Conservation (phyloP, 768 basidiomycete species). For the Termitomyces sp. region DNA sequence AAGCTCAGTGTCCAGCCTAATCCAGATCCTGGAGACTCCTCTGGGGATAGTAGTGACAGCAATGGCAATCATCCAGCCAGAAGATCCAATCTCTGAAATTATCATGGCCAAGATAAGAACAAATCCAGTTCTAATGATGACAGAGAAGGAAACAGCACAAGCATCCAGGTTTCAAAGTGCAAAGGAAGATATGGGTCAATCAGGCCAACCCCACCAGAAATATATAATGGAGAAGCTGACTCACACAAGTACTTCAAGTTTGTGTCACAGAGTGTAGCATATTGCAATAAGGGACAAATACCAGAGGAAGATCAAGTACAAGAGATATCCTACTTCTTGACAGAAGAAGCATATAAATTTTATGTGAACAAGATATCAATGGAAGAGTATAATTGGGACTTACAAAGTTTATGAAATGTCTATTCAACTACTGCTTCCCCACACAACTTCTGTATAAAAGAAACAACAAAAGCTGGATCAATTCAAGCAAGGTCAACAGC, state of each 20-base stretch:
- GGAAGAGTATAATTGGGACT: neutral
- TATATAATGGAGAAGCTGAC: neutral
- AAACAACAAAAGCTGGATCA: neutral
- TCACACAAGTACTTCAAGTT: neutral
- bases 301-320: neutral
- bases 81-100: too few relatives aligned
- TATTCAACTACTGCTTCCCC: neutral
- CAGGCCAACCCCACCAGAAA: neutral
- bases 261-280: neutral
- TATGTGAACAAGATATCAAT: neutral
- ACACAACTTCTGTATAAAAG: too few relatives aligned
- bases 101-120: too few relatives aligned
- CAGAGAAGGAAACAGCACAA: too few relatives aligned
- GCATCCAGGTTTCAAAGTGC: too few relatives aligned
- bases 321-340: neutral
- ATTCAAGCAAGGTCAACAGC: neutral
- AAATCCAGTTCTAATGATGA: too few relatives aligned
- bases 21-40: too few relatives aligned
- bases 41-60: too few relatives aligned
- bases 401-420: neutral
- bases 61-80: too few relatives aligned
- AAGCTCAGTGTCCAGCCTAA: too few relatives aligned
- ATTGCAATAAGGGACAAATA: neutral
- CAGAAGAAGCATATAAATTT: neutral
- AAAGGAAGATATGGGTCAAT: neutral